phyloP scores from a whole-genome alignment of 2,329 filamentous ascomycete species.

The Chaetoscypha palmicola region DNA sequence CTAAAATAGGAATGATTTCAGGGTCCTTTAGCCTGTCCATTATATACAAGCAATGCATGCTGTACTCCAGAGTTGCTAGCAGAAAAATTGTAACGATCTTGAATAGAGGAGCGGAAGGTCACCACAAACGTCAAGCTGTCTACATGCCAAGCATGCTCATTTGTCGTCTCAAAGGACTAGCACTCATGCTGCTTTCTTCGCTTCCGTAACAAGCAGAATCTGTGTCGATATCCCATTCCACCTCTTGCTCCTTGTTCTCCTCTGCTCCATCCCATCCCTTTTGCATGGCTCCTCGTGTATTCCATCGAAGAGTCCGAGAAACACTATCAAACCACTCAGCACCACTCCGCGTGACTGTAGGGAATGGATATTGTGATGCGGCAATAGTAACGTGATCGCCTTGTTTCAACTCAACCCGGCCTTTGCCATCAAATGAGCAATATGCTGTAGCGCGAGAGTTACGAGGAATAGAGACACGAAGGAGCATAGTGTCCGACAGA shows the following conservation, averaged over 20 bases:
- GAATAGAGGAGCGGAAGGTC: no score
- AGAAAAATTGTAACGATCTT: no score
- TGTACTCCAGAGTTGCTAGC: no score
- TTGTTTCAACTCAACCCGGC: conserved; percentile 83
- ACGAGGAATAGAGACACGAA: conserved; percentile 79
- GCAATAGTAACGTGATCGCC: conserved; percentile 96
- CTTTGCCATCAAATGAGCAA: conserved; percentile 96
- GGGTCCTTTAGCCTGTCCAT: no score
- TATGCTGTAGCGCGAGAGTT: conserved; percentile 88
- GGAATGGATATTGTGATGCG: conserved; percentile 93
- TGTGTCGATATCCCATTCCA: conserved; percentile 92
- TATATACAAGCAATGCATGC: no score
- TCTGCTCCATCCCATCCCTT: conserved; percentile 64
- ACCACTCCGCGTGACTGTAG: conserved; percentile 82
- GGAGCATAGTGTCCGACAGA: conserved; percentile 85
- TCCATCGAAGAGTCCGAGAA: conserved; percentile 87
- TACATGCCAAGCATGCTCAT: conserved; percentile 66
- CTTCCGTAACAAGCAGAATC: conserved; percentile 67
- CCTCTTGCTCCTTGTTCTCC: conserved; percentile 39
- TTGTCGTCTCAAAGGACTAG: conserved; percentile 63
- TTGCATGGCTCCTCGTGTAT: conserved; percentile 83
- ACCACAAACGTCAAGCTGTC: no score
- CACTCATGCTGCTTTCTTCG: conserved; percentile 62
- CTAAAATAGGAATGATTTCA: no score
- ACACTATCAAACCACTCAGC: conserved; percentile 98